These are phyloP conservation scores for Amanita jacksonii DNA, from an alignment of 768 basidiomycete genomes.

Conservation along the genomic window DNA sequence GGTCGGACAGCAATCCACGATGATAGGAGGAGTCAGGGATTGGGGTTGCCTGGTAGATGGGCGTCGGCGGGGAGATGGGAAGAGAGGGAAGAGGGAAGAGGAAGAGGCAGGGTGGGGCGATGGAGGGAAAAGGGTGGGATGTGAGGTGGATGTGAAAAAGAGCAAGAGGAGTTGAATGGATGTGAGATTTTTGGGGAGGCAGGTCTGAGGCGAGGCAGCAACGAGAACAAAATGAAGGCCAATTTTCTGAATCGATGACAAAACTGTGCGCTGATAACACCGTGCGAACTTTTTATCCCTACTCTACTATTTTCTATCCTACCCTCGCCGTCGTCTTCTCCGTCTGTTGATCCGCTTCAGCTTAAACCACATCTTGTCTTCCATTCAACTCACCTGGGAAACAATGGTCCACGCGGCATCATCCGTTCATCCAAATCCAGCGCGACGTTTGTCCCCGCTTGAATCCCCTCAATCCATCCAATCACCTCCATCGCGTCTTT, in stretches of 20 bases:
- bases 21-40: not conserved
- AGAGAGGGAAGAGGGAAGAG: conserved; percentile 5
- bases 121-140: conserved; percentile 7
- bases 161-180: too few species aligned
- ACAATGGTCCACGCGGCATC: conserved; percentile 87
- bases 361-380: too few species aligned
- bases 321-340: conserved; percentile 23
- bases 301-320: conserved; percentile 5
- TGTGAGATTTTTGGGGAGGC: too few species aligned
- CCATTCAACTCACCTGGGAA: conserved; percentile 63
- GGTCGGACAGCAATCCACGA: too few species aligned
- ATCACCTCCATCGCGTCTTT: conserved; percentile 78
- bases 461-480: conserved; percentile 95
- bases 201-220: too few species aligned
- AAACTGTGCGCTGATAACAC: conserved; percentile 3
- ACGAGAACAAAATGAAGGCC: too few species aligned
- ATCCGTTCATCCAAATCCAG: conserved; percentile 85
- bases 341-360: conserved; percentile 15
- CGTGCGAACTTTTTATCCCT: too few species aligned
- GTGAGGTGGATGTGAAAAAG: not conserved
- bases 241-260: conserved; percentile 7
- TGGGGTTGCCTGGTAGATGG: conserved; percentile 3
- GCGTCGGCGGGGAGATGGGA: conserved; percentile 1
- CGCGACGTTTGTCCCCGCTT: conserved; percentile 86
- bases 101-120: conserved; percentile 3